phyloP scores from a whole-genome alignment of 805 yeast species.

The Yarrowia osloensis region DNA sequence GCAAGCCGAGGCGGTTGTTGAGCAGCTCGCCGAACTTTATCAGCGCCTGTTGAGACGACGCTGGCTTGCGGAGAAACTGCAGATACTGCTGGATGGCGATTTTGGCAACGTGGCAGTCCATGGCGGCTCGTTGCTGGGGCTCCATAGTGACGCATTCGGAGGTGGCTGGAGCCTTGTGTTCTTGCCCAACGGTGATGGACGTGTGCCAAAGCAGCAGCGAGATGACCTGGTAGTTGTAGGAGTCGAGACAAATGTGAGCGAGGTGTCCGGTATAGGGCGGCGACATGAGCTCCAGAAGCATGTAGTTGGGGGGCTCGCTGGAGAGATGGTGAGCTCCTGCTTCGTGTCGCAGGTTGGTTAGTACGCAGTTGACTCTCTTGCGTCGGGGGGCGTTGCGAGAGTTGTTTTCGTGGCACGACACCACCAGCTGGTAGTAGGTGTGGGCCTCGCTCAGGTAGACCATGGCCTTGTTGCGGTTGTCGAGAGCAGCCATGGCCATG shows the following conservation, averaged over 20 bases:
- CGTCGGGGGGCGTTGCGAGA: conserved; percentile 19
- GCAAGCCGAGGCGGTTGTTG: conserved; percentile 20
- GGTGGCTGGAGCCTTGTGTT: conserved; percentile 6
- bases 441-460: conserved; percentile 27
- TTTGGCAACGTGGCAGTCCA: conserved; percentile 18
- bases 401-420: not conserved
- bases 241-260: conserved; percentile 20
- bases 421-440: conserved; percentile 1
- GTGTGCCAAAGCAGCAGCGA: conserved; percentile 13
- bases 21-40: conserved; percentile 24
- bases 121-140: conserved; percentile 13
- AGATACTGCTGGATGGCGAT: conserved; percentile 25
- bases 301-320: conserved; percentile 24
- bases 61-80: conserved; percentile 9
- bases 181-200: conserved; percentile 2
- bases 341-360: conserved; percentile 18
- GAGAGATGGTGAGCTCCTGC: conserved; percentile 11
- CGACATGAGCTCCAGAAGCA: conserved; percentile 9
- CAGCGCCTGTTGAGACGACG: conserved; percentile 4
- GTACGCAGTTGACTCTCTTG: conserved; percentile 19
- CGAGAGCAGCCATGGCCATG: conserved; percentile 26
- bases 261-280: conserved; percentile 12
- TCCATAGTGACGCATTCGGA: conserved; percentile 19
- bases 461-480: conserved; percentile 26
- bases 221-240: conserved; percentile 20